Evolutionary conservation across 2,329 filamentous ascomycete species (phyloP), one percentile per base, ranked within the genome.

Genomic region (Alternaria sp.): DNA sequence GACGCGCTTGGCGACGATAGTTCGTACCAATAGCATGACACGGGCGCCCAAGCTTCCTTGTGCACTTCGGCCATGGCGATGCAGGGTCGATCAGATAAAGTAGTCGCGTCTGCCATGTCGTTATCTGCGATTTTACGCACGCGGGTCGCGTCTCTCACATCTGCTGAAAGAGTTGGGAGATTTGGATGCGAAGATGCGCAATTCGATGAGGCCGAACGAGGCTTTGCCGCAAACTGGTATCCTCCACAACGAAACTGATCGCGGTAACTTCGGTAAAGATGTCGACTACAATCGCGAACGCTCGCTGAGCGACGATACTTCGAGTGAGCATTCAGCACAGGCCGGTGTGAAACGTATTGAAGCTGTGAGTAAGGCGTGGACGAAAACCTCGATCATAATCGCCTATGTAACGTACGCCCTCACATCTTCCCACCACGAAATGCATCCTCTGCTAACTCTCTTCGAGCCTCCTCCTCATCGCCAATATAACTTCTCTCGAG

Each of bases 401-500:
- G 83, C 84, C 51, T 85, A 85, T 71, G 69, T 81, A 44, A 77
- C 79, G 72, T 78, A 64, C 6, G 67, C 54, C 60, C 8, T 12
- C 20, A 27, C 4, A n/a, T 12, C 43, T 50, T 18, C 18, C 14
- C 28, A n/a, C 34, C 3, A 6, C 30, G 2, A 22, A 18, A 11
- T 0, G 40, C 2, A 9, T 16, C n/a, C 22, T 18, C 43, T 22
- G 48, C 75, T 71, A 73, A 59, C 5, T 2, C 64, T 7, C 20
- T 3, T 40, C 41, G 20, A 78, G 73, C 11, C 66, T 78, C 8
- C 72, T 89, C 62, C 81, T 89, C 57, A 87, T 90, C 80, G 87
- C 88, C 20, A 89, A 87, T 68, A 85, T 85, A 50, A 90, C 87
- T 6, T 90, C 88, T n/a, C 81, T 91, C 18, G 89, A 90, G 74